Percentiles rank a stretch among this genome's conserved stretches.
phyloP scores from a whole-genome alignment of 2,329 filamentous ascomycete species.

The Neurospora sp. region DNA sequence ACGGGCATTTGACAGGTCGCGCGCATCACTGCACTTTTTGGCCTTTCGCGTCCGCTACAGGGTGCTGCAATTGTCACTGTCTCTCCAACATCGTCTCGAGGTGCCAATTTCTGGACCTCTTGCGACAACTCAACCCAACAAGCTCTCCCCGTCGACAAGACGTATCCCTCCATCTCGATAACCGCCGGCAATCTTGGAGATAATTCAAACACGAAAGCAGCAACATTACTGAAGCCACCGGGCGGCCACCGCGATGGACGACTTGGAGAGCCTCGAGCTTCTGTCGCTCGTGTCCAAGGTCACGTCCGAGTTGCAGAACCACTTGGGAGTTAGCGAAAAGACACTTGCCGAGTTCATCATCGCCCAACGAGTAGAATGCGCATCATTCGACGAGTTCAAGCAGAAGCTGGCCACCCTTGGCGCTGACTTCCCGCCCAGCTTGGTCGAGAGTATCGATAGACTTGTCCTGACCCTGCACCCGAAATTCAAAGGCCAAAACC shows the following conservation, averaged over 20 bases:
- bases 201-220: too few relatives aligned
- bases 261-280: conserved; percentile 82
- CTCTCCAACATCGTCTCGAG: neutral
- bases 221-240: neutral
- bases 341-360: conserved; percentile 96
- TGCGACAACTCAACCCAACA: neutral
- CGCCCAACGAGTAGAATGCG: conserved; percentile 72
- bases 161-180: too few relatives aligned
- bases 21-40: neutral
- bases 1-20: neutral
- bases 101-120: neutral
- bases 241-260: conserved; percentile 55
- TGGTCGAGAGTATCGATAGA: conserved; percentile 86
- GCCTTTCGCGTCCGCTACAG: neutral
- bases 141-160: neutral
- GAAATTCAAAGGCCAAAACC: conserved; percentile 56
- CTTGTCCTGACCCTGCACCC: conserved; percentile 86
- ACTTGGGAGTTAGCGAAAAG: conserved; percentile 85
- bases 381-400: conserved; percentile 64
- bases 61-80: neutral
- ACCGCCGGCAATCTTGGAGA: too few relatives aligned
- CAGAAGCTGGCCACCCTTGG: conserved; percentile 64
- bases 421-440: conserved; percentile 73
- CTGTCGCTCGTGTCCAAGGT: conserved; percentile 92
- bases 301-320: conserved; percentile 87